Percentiles rank a stretch among this genome's conserved stretches.
phyloP scores from a whole-genome alignment of 495 filamentous ascomycete genomes.

The Neurospora sp. region DNA sequence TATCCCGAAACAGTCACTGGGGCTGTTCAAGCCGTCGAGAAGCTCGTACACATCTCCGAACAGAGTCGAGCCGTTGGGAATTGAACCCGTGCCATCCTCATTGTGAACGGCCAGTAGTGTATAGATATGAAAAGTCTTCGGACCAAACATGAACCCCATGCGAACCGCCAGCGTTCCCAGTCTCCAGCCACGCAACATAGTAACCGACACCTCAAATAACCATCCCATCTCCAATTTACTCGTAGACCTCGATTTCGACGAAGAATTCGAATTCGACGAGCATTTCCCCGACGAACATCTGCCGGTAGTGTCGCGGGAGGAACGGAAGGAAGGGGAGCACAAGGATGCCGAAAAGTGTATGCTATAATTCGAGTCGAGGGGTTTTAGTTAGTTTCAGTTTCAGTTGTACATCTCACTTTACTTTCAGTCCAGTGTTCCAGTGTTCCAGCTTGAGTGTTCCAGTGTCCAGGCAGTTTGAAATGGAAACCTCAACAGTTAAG shows the following conservation, averaged over 20 bases:
- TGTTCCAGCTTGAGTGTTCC: no score
- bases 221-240: not conserved
- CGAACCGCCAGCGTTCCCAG: no score
- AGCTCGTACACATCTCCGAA: conserved; percentile 54
- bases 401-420: no score
- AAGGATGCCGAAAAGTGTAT: no score
- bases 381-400: no score
- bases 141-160: no score
- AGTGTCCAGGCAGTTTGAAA: no score
- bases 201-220: not conserved
- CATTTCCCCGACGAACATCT: not conserved
- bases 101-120: not conserved
- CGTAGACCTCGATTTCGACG: not conserved
- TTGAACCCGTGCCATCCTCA: conserved; percentile 8
- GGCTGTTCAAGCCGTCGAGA: conserved; percentile 44
- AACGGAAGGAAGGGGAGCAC: no score
- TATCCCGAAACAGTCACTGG: conserved; percentile 18
- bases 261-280: not conserved
- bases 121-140: not conserved
- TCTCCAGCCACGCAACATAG: no score
- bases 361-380: no score
- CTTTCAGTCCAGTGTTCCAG: no score
- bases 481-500: no score
- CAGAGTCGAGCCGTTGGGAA: conserved; percentile 34
- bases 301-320: not conserved